Conservation (phyloP, 2,329 filamentous ascomycete genomes). For the Fusarium sp. region DNA sequence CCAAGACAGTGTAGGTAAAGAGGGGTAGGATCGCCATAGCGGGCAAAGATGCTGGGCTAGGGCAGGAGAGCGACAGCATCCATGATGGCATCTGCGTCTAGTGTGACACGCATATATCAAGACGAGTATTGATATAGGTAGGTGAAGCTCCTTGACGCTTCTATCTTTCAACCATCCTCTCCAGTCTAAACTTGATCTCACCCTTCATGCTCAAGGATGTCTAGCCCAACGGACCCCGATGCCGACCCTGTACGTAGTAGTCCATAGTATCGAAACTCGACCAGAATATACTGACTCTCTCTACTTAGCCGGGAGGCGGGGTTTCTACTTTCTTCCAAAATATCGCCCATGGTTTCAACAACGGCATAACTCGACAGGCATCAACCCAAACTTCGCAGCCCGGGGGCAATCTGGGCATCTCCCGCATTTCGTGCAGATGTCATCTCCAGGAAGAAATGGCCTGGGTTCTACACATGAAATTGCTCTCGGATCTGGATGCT, state of each 20-base stretch:
- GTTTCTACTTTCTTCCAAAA: not conserved
- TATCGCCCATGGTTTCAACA: not conserved
- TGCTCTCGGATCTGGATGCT: not conserved
- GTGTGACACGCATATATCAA: not conserved
- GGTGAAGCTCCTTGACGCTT: not conserved
- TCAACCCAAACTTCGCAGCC: not conserved
- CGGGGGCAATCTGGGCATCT: not conserved
- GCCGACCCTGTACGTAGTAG: not conserved
- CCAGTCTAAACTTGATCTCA: not conserved
- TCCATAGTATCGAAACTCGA: not conserved
- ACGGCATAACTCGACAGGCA: not conserved
- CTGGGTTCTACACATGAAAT: not conserved
- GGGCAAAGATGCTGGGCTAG: not conserved
- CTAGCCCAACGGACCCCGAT: not conserved
- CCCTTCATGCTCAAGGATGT: not conserved
- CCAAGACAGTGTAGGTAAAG: not conserved
- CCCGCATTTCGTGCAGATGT: not conserved
- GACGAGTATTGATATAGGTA: not conserved
- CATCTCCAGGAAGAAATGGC: not conserved
- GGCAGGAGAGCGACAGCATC: not conserved
- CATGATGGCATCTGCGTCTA: not conserved
- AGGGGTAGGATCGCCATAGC: not conserved
- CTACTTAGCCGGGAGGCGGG: not conserved
- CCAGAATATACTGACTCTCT: not conserved
- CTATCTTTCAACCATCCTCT: not conserved